Conservation (phyloP, 441 rosid genomes). For the Populus hybrid region DNA sequence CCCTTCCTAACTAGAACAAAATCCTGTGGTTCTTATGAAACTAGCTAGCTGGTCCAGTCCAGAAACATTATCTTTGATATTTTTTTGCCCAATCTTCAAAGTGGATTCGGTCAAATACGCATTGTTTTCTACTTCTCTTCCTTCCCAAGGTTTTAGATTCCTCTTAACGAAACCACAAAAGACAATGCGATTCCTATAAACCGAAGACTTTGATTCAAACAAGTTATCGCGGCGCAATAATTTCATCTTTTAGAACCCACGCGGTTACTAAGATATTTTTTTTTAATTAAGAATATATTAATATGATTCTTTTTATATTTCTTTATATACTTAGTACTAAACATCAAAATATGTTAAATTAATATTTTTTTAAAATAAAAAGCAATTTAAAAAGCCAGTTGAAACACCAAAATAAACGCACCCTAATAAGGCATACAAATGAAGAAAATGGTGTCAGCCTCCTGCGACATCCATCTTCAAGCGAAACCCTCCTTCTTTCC, state of each 20-base stretch:
- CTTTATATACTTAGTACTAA: no score
- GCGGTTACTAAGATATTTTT: no score
- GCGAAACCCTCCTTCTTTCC: no score
- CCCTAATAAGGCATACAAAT: background rate
- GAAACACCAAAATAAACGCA: no score
- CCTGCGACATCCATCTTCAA: background rate
- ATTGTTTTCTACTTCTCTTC: background rate
- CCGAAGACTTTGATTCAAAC: background rate
- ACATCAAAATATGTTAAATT: no score
- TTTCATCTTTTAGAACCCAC: background rate
- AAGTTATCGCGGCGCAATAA: background rate
- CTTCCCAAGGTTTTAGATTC: background rate
- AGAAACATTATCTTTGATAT: background rate
- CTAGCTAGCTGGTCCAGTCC: background rate
- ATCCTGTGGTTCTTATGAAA: background rate
- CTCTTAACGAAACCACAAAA: background rate
- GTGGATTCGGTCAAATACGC: background rate
- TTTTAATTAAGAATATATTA: no score
- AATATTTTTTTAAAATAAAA: no score
- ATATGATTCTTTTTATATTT: no score
- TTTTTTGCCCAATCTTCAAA: background rate
- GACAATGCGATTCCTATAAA: background rate
- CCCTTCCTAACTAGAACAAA: background rate
- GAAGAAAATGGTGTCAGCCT: background rate
- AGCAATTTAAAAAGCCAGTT: no score